phyloP scores from a whole-genome alignment of 176 grass and related monocot species.

The Metroxylon sagu region DNA sequence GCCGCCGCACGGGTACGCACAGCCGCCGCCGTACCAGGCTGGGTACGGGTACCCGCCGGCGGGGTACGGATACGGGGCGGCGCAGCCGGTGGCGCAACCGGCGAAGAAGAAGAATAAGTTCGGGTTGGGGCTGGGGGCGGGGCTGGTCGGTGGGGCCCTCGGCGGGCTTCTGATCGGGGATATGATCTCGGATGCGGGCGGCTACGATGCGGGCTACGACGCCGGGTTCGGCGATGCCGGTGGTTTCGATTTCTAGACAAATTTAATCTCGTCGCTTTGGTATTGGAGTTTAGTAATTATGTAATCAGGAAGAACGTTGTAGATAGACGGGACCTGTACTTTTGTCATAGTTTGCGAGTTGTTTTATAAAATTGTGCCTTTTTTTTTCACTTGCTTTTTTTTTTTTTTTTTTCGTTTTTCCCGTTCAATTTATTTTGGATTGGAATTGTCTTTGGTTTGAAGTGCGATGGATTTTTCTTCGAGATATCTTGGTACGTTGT shows the following conservation, averaged over 20 bases:
- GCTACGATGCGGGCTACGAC: slow-evolving; percentile 44
- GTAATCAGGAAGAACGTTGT: too few species aligned
- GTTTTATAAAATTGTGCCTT: not conserved
- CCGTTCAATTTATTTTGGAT: not conserved
- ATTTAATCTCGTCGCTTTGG: too few species aligned
- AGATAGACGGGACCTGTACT: too few species aligned
- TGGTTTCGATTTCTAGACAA: not conserved
- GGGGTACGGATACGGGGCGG: slow-evolving; percentile 24
- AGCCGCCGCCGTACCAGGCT: not conserved
- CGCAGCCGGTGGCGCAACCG: not conserved
- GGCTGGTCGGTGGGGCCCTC: slow-evolving; percentile 47
- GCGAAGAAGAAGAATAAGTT: slow-evolving; percentile 11
- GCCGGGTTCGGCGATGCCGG: slow-evolving; percentile 35
- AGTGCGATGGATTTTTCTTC: too few species aligned
- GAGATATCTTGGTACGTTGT: too few species aligned
- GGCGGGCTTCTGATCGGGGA: slow-evolving; percentile 49
- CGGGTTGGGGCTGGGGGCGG: slow-evolving; percentile 30
- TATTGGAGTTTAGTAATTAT: too few species aligned
- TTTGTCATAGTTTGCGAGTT: too few species aligned
- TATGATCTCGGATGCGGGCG: slow-evolving; percentile 36
- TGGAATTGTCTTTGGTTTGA: too few species aligned
- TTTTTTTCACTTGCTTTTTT: not conserved
- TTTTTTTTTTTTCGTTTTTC: not conserved
- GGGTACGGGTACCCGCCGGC: slow-evolving; percentile 21
- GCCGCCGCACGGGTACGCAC: slow-evolving; percentile 1